phyloP scores from a whole-genome alignment of 768 basidiomycete species.

The Leccinum obscurum region DNA sequence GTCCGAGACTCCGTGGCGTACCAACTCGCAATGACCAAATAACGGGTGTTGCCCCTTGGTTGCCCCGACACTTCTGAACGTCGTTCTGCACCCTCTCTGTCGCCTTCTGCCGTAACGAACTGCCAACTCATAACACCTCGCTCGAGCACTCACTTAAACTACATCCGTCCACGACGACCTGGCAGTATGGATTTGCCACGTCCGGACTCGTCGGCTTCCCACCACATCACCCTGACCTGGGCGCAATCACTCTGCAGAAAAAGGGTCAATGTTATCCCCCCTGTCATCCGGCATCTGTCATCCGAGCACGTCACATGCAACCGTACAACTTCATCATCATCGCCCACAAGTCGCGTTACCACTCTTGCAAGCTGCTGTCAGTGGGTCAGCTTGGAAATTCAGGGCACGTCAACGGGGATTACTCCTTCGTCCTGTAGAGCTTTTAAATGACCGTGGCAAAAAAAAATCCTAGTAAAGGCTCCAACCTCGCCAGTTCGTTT shows the following conservation, averaged over 20 bases:
- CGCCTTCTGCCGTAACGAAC: constrained; percentile 5
- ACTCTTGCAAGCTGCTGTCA: constrained; percentile 15
- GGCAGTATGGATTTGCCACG: constrained; percentile 3
- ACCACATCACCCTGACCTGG: constrained; percentile 17
- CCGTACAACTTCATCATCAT: constrained; percentile 6
- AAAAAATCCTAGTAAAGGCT: background rate
- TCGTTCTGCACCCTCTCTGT: constrained; percentile 1
- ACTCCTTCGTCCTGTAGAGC: constrained; percentile 23
- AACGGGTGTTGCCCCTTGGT: background rate
- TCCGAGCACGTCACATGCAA: constrained; percentile 17
- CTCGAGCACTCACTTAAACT: constrained; percentile 13
- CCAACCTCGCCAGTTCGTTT: constrained; percentile 5
- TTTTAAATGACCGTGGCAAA: constrained; percentile 23
- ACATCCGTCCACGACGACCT: constrained; percentile 13
- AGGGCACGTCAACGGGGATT: constrained; percentile 34
- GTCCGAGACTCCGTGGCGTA: constrained; percentile 34
- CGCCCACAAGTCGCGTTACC: constrained; percentile 14
- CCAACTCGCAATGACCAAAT: constrained; percentile 2
- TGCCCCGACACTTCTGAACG: background rate
- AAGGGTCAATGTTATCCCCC: constrained; percentile 14
- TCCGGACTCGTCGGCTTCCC: constrained; percentile 19
- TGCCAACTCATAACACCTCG: constrained; percentile 10
- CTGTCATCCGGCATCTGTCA: constrained; percentile 9
- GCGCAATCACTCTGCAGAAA: constrained; percentile 22
- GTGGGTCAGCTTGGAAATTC: constrained; percentile 22